Percentiles rank a stretch among this genome's conserved stretches.
Conservation (phyloP, 257 asterid genomes). For the Jacaranda copaia region DNA sequence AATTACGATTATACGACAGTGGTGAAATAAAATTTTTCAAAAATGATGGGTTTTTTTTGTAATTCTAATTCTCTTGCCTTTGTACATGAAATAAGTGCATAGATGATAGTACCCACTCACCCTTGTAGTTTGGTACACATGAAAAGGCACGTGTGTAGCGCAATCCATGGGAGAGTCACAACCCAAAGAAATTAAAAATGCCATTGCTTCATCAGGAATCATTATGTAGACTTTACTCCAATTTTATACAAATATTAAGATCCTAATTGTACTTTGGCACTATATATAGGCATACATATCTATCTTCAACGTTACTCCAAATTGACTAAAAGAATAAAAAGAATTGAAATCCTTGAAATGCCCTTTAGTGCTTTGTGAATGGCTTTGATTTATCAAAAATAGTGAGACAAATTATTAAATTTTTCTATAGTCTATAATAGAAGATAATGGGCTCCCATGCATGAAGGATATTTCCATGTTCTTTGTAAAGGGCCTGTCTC, state of each 20-base stretch:
- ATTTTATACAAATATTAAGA: conserved; percentile 20
- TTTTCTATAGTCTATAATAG: not conserved
- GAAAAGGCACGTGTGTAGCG: conserved; percentile 45
- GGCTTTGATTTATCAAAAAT: not conserved
- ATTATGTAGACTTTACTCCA: conserved; percentile 1
- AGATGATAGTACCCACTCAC: not conserved
- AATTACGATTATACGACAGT: no score
- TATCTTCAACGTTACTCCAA: conserved; percentile 50
- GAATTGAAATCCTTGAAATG: conserved; percentile 8
- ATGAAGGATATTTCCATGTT: conserved; percentile 59
- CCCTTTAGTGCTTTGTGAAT: not conserved
- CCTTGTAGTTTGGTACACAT: conserved; percentile 9
- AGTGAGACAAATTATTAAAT: conserved; percentile 18
- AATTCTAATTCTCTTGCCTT: no score
- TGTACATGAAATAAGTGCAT: no score
- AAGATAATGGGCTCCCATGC: conserved; percentile 64
- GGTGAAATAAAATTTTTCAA: no score
- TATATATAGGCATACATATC: not conserved
- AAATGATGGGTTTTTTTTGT: no score
- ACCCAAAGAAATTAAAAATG: not conserved
- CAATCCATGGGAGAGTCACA: conserved; percentile 38
- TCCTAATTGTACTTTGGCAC: conserved; percentile 27
- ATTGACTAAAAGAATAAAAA: not conserved
- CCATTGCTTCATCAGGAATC: conserved; percentile 35
- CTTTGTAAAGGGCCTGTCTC: conserved; percentile 41